Percentiles rank a stretch among this genome's conserved stretches.
Conservation (phyloP, 768 basidiomycete species). For the Leucocoprinus leucothites region DNA sequence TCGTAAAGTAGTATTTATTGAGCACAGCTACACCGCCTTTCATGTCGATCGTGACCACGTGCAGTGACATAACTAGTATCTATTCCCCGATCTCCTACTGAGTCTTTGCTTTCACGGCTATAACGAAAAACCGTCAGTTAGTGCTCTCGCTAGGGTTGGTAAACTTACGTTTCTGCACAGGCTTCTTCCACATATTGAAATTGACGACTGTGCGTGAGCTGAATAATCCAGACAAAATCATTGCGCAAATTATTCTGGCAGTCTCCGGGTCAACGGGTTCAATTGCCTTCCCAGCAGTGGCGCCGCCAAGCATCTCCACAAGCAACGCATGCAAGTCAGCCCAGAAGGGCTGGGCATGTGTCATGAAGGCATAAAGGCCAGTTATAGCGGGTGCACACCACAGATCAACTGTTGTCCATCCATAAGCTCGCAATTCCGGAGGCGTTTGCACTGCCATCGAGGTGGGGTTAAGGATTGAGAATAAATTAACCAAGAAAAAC, state of each 20-base stretch:
- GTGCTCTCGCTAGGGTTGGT: not conserved
- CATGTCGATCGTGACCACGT: not conserved
- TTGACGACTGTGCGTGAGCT: constrained; percentile 62
- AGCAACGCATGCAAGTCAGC: constrained; percentile 52
- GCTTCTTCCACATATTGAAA: constrained; percentile 39
- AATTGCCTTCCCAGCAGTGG: constrained; percentile 28
- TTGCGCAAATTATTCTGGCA: constrained; percentile 71
- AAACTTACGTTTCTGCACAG: constrained; percentile 18
- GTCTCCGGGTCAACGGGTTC: constrained; percentile 57
- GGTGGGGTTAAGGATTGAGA: constrained; percentile 60
- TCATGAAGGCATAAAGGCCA: constrained; percentile 75
- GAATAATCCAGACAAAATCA: constrained; percentile 63
- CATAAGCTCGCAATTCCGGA: constrained; percentile 73
- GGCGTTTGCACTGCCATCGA: constrained; percentile 70
- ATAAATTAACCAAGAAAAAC: constrained; percentile 74
- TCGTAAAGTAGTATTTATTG: constrained; percentile 1
- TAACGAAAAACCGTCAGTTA: not conserved
- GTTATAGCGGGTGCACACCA: constrained; percentile 84
- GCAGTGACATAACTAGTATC: constrained; percentile 11
- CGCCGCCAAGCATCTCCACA: constrained; percentile 41
- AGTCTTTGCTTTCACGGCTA: constrained; percentile 10
- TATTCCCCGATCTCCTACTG: constrained; percentile 2
- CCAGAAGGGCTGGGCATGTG: constrained; percentile 87
- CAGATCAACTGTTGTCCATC: constrained; percentile 83
- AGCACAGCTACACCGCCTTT: constrained; percentile 7